These are phyloP conservation scores for Fusarium nematophilum DNA, from an alignment of 2,329 filamentous ascomycete species.

Conservation along the genomic window DNA sequence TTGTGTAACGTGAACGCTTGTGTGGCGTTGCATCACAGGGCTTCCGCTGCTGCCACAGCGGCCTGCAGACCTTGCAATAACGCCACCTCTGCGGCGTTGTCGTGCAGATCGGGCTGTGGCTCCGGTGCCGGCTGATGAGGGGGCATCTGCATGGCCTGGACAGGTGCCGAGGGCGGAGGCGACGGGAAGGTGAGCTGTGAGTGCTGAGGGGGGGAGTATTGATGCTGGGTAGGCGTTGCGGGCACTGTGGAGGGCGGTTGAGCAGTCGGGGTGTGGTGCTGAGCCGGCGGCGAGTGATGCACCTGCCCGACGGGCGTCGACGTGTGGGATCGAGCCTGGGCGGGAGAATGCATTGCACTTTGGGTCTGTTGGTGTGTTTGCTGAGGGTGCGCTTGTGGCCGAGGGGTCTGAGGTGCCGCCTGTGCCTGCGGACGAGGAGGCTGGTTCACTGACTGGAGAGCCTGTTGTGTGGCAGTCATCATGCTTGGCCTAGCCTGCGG, in stretches of 20 bases:
- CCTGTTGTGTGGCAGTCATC: slow-evolving; percentile 47
- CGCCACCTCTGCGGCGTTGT: slow-evolving; percentile 50
- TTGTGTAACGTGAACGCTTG: background rate
- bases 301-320: slow-evolving; percentile 42
- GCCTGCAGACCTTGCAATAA: slow-evolving; percentile 51
- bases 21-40: slow-evolving; percentile 25
- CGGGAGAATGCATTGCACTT: slow-evolving; percentile 38
- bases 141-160: slow-evolving; percentile 39
- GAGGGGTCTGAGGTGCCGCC: slow-evolving; percentile 45
- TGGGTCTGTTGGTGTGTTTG: slow-evolving; percentile 30
- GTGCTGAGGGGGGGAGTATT: slow-evolving; percentile 29
- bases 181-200: slow-evolving; percentile 35
- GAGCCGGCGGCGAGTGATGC: slow-evolving; percentile 38
- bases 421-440: slow-evolving; percentile 44
- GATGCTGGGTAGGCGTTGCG: slow-evolving; percentile 25
- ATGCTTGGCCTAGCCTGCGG: slow-evolving; percentile 42
- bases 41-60: slow-evolving; percentile 48
- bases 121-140: slow-evolving; percentile 35
- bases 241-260: slow-evolving; percentile 26
- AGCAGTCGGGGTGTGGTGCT: slow-evolving; percentile 41
- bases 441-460: slow-evolving; percentile 44
- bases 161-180: slow-evolving; percentile 27
- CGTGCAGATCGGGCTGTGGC: slow-evolving; percentile 42
- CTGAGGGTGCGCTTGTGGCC: slow-evolving; percentile 36
- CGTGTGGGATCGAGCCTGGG: slow-evolving; percentile 40